A percentile compares a stretch with the other conserved stretches of the same genome.
Conservation (phyloP, 2,329 filamentous ascomycete genomes). For the Myriosclerotinia duriaeana region DNA sequence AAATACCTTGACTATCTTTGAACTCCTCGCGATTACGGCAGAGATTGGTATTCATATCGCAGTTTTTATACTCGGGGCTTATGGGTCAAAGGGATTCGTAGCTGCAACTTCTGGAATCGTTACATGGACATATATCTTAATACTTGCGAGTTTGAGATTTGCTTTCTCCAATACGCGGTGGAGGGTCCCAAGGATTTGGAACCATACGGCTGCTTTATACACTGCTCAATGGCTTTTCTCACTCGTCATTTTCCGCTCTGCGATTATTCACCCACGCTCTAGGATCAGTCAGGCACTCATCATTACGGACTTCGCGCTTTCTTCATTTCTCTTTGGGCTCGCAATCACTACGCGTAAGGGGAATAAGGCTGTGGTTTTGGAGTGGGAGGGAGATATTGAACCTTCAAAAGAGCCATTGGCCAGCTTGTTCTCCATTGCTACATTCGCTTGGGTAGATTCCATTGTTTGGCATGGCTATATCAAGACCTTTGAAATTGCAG, state of each 20-base stretch:
- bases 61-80: slow-evolving; percentile 60
- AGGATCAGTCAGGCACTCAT: slow-evolving; percentile 61
- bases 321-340: slow-evolving; percentile 71
- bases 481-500: slow-evolving; percentile 74
- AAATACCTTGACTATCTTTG: slow-evolving; percentile 66
- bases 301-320: slow-evolving; percentile 72
- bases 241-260: slow-evolving; percentile 78
- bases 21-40: slow-evolving; percentile 71
- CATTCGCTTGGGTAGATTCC: slow-evolving; percentile 86
- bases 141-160: slow-evolving; percentile 71
- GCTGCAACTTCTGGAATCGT: slow-evolving; percentile 66
- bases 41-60: slow-evolving; percentile 68
- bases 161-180: slow-evolving; percentile 63
- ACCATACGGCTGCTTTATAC: slow-evolving; percentile 87
- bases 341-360: slow-evolving; percentile 83
- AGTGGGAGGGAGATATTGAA: slow-evolving; percentile 85
- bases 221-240: slow-evolving; percentile 76
- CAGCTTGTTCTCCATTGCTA: slow-evolving; percentile 82
- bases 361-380: slow-evolving; percentile 82
- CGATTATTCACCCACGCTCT: slow-evolving; percentile 73
- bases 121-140: slow-evolving; percentile 78
- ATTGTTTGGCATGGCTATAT: slow-evolving; percentile 89
- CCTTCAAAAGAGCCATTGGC: slow-evolving; percentile 85
- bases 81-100: slow-evolving; percentile 56
- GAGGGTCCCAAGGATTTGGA: slow-evolving; percentile 77